A percentile compares a stretch with the other conserved stretches of the same genome.
phyloP scores from a whole-genome alignment of 257 asterid genomes.

The Rhazya stricta region DNA sequence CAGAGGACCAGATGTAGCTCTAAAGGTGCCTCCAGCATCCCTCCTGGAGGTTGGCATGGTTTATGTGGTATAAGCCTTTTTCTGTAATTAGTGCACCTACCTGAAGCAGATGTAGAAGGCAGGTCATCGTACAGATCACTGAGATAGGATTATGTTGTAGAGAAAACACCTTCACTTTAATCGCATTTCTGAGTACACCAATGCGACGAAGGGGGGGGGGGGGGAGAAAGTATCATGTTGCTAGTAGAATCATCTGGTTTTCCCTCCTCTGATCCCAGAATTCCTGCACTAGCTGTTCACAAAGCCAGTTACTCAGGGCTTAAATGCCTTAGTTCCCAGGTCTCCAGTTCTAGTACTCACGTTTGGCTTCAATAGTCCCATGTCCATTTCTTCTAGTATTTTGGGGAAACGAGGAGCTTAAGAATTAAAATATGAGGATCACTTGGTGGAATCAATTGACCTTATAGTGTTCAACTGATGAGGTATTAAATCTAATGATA shows the following conservation, averaged over 20 bases:
- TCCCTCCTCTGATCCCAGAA: neutral
- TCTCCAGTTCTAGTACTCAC: too few species aligned
- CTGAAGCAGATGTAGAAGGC: conserved; percentile 2
- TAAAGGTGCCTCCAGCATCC: conserved; percentile 94
- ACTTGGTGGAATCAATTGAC: too few species aligned
- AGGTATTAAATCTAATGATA: too few species aligned
- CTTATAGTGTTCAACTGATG: too few species aligned
- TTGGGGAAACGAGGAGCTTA: too few species aligned
- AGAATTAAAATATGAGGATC: too few species aligned
- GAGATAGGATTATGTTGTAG: neutral
- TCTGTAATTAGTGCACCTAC: conserved; percentile 6
- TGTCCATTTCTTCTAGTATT: too few species aligned
- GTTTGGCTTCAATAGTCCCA: too few species aligned
- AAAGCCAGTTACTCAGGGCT: neutral
- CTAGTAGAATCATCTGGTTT: neutral
- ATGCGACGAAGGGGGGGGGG: neutral
- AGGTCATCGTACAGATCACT: conserved; percentile 4
- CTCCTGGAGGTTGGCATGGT: conserved; percentile 96
- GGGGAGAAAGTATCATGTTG: neutral
- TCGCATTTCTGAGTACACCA: neutral
- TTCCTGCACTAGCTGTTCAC: neutral
- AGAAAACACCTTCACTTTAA: neutral
- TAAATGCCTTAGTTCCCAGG: neutral
- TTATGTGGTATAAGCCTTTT: conserved; percentile 49
- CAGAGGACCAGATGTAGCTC: conserved; percentile 83